These are phyloP conservation scores for Tylopilus sp. DNA, from an alignment of 1,284 basidiomycete species.

Conservation along the genomic window DNA sequence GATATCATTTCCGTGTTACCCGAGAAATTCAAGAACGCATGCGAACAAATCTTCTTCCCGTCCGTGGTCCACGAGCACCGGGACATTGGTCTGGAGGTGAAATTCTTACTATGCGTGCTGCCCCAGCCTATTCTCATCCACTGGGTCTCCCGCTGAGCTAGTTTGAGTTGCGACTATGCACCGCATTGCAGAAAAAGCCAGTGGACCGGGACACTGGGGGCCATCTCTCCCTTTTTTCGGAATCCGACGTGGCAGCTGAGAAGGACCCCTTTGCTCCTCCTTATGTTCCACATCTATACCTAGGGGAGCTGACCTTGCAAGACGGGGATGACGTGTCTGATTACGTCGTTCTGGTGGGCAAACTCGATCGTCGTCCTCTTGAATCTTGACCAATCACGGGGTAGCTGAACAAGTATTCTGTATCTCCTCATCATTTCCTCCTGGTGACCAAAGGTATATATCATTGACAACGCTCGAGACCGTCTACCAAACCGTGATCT, in stretches of 20 bases:
- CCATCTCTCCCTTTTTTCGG: constrained; percentile 25
- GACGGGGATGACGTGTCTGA: constrained; percentile 59
- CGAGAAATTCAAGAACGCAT: constrained; percentile 59
- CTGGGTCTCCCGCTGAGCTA: constrained; percentile 33
- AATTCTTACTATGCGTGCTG: constrained; percentile 11
- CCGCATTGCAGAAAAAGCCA: constrained; percentile 76
- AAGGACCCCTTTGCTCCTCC: constrained; percentile 78
- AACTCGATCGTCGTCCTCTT: not conserved
- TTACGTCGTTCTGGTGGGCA: constrained; percentile 72
- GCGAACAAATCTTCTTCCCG: constrained; percentile 74
- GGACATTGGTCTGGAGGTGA: constrained; percentile 63
- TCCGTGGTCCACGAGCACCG: constrained; percentile 59
- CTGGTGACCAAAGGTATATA: constrained; percentile 70
- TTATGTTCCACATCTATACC: constrained; percentile 66
- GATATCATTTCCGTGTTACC: constrained; percentile 63
- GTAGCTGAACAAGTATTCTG: constrained; percentile 83
- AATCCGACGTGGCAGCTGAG: constrained; percentile 32
- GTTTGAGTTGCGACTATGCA: constrained; percentile 82
- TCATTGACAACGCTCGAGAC: not conserved
- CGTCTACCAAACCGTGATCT: not conserved
- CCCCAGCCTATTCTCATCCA: not conserved
- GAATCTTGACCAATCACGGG: constrained; percentile 1
- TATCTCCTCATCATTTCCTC: constrained; percentile 78
- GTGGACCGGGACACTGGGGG: constrained; percentile 44
- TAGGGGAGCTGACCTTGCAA: constrained; percentile 59